These are phyloP conservation scores for Rhynchospora pubera DNA, from an alignment of 176 grass and related monocot species.

Conservation along the genomic window DNA sequence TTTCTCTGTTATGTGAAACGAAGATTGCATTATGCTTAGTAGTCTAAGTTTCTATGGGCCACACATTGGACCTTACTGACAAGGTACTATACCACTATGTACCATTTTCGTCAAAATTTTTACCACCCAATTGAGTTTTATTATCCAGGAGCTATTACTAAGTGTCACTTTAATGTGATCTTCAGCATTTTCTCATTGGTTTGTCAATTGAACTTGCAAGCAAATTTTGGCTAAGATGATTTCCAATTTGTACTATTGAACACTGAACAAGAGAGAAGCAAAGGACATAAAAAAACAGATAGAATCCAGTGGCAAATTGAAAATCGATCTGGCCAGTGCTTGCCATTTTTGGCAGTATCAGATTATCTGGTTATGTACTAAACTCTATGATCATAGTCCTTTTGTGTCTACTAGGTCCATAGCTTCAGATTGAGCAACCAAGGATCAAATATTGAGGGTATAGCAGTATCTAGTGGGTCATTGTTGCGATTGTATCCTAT, in stretches of 20 bases:
- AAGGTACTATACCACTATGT: background rate
- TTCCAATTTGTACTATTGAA: background rate
- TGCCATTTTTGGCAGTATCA: background rate
- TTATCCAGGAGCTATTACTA: background rate
- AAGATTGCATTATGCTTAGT: conserved; percentile 16
- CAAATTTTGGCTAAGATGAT: background rate
- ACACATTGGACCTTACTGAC: background rate
- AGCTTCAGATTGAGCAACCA: no score
- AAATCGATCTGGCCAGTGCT: background rate
- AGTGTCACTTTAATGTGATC: background rate
- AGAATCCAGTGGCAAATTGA: background rate
- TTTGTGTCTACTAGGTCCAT: background rate
- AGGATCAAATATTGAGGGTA: background rate
- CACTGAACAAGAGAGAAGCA: background rate
- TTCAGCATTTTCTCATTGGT: background rate
- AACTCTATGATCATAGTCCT: background rate
- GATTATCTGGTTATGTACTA: background rate
- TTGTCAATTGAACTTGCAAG: background rate
- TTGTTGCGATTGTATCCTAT: background rate
- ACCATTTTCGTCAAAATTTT: background rate
- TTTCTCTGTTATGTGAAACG: background rate
- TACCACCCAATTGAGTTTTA: background rate
- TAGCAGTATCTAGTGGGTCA: background rate
- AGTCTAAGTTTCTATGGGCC: background rate
- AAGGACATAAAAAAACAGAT: background rate